Conservation (phyloP, 208 protist genomes). For the Plasmodiophora brassicae region DNA sequence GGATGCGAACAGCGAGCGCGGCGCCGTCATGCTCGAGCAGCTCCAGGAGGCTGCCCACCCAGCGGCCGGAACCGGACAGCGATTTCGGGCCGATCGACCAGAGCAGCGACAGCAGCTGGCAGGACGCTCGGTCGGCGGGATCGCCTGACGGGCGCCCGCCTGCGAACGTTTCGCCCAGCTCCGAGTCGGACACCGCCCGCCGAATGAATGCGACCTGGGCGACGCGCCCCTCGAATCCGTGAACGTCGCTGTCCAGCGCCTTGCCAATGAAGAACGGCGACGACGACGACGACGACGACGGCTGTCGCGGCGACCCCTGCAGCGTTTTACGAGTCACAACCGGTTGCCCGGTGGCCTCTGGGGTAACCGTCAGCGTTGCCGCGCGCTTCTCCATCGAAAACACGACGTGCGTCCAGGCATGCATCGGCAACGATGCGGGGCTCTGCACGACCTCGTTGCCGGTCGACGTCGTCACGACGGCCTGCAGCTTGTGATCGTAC, state of each 20-base stretch:
- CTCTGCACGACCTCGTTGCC: not conserved
- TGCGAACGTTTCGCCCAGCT: not conserved
- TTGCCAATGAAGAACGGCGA: conserved; percentile 9
- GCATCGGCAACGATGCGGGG: not conserved
- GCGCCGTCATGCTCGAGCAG: not conserved
- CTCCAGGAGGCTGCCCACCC: not conserved
- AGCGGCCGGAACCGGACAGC: not conserved
- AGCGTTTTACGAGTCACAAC: not conserved
- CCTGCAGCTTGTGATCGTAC: not conserved
- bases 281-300: not conserved
- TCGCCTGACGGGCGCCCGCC: not conserved
- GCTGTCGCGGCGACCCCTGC: not conserved
- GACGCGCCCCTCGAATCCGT: not conserved
- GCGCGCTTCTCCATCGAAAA: not conserved
- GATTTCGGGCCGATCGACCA: not conserved
- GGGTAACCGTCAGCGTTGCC: not conserved
- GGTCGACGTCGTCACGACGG: not conserved
- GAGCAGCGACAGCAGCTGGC: not conserved
- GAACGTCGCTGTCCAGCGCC: not conserved
- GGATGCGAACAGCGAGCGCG: not conserved
- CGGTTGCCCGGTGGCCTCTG: not conserved
- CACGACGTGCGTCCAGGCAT: not conserved
- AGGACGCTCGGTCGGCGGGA: not conserved
- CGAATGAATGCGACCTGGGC: not conserved
- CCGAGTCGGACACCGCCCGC: not conserved